Conservation (phyloP, 2,329 filamentous ascomycete species). For the Phialophora expanda region DNA sequence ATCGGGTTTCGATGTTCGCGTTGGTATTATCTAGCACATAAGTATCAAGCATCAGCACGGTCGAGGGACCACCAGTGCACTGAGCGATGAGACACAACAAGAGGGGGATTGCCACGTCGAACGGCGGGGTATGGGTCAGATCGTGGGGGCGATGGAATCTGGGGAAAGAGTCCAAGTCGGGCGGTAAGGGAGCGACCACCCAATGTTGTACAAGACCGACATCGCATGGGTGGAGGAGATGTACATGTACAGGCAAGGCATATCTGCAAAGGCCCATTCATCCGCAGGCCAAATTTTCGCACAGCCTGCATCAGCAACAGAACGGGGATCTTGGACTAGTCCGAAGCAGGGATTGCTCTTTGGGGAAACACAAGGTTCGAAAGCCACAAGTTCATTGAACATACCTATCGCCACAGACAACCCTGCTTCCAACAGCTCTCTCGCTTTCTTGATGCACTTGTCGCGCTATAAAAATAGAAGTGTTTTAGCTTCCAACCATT, state of each 20-base stretch:
- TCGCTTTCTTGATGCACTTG: slow-evolving; percentile 73
- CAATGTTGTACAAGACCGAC: slow-evolving; percentile 7
- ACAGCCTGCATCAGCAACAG: slow-evolving; percentile 7
- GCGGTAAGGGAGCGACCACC: slow-evolving; percentile 1
- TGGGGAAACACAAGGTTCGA: background rate
- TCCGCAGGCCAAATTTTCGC: background rate
- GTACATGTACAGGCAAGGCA: slow-evolving; percentile 16
- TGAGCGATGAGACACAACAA: background rate
- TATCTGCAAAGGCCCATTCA: slow-evolving; percentile 1
- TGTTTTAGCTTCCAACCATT: slow-evolving; percentile 55
- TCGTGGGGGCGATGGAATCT: slow-evolving; percentile 10
- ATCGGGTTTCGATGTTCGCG: slow-evolving; percentile 74
- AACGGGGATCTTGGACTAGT: slow-evolving; percentile 3
- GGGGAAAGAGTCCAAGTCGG: slow-evolving; percentile 10
- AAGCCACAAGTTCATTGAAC: slow-evolving; percentile 40
- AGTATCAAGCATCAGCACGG: slow-evolving; percentile 14
- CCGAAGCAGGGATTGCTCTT: background rate
- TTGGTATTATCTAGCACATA: slow-evolving; percentile 85
- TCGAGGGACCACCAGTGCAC: background rate
- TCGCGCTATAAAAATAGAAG: slow-evolving; percentile 54
- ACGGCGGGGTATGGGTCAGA: slow-evolving; percentile 11
- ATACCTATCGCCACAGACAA: slow-evolving; percentile 77
- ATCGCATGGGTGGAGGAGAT: background rate
- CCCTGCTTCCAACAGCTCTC: slow-evolving; percentile 66
- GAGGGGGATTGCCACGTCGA: slow-evolving; percentile 9